These are phyloP conservation scores for Hyphodiscus hymeniophilus DNA, from an alignment of 495 filamentous ascomycete genomes.

Conservation along the genomic window DNA sequence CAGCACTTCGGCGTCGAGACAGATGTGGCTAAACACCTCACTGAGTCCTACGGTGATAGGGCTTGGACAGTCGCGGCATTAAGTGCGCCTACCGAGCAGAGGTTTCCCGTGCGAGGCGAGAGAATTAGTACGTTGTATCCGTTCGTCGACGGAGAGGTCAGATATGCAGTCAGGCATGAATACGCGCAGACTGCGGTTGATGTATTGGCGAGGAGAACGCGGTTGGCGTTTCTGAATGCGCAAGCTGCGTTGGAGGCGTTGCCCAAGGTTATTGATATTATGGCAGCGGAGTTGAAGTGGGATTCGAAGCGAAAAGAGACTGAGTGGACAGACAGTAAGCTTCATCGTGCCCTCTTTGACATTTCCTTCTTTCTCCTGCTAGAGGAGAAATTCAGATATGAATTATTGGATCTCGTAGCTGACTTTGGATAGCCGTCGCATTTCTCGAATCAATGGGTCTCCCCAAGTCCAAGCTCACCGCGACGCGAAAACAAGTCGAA, in stretches of 20 bases:
- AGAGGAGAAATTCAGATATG: not conserved
- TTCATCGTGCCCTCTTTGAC: slow-evolving; percentile 25
- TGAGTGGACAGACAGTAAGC: slow-evolving; percentile 71
- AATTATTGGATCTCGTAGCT: not conserved
- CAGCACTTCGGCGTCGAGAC: slow-evolving; percentile 96
- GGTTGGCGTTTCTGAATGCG: slow-evolving; percentile 90
- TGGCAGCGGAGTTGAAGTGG: slow-evolving; percentile 86
- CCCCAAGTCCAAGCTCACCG: slow-evolving; percentile 61
- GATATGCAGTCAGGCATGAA: slow-evolving; percentile 84
- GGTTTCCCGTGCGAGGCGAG: slow-evolving; percentile 83
- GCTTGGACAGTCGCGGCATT: slow-evolving; percentile 92
- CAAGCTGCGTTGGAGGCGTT: slow-evolving; percentile 90
- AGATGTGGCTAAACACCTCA: slow-evolving; percentile 87
- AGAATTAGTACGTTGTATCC: slow-evolving; percentile 80
- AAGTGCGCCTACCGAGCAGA: slow-evolving; percentile 67
- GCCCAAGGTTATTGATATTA: slow-evolving; percentile 84
- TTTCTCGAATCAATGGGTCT: slow-evolving; percentile 86
- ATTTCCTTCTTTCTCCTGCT: not conserved
- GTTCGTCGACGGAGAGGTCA: slow-evolving; percentile 92
- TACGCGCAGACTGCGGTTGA: slow-evolving; percentile 93
- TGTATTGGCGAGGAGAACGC: slow-evolving; percentile 78
- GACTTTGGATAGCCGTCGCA: slow-evolving; percentile 42
- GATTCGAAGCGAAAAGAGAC: slow-evolving; percentile 55
- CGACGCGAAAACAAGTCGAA: slow-evolving; percentile 72
- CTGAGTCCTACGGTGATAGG: slow-evolving; percentile 84